Evolutionary conservation across 106 monocot genomes (phyloP), one percentile per base, ranked within the genome.

Genomic region (Phalaenopsis aphrodite): DNA sequence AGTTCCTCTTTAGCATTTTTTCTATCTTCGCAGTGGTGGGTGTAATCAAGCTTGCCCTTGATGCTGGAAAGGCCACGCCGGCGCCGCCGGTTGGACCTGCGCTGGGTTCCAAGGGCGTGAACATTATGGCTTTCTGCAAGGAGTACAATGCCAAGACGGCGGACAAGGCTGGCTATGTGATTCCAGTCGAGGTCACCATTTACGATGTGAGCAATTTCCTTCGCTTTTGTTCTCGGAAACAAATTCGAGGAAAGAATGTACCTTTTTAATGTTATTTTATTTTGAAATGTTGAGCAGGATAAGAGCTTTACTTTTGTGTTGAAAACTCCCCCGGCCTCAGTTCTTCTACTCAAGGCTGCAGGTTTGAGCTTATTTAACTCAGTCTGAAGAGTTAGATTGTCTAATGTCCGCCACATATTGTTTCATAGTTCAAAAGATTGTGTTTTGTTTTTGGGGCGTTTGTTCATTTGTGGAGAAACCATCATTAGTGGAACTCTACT

Each of bases 61-160:
- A 94, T 75, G 94, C 98, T 5, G 94, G 98, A 56, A 98, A 98
- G 87, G 98, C 98, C 41, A 94, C 98, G 36, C 98, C 98, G 24
- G 98, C 98, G 39, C 97, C 98, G 46, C 98, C 98, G 18, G 94
- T 98, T n/a, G 98, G 98, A 8, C 98, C 94, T 46, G 98, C 98
- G 2, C 82, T 98, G 79, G 98, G 97, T n/a, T 88, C 98, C 5
- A 94, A 92, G 89, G 98, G 98, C 41, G 94, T 98, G 24, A 98
- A 98, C 52, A 98, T 94, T 79, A 98, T 98, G 98, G 88, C 90
- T 1, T 98, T 98, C 79, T 98, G 94, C 79, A 98, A 98, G 86
- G 98, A 98, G 86, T 98, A 94, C 87, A 98, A 98, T 77, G 98
- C 98, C 79, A 98, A 86, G 89, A 94, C 94, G 11, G 92, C 90